Evolutionary conservation across 345 rosid genomes (phyloP).

Genomic region (Clausena lansium): DNA sequence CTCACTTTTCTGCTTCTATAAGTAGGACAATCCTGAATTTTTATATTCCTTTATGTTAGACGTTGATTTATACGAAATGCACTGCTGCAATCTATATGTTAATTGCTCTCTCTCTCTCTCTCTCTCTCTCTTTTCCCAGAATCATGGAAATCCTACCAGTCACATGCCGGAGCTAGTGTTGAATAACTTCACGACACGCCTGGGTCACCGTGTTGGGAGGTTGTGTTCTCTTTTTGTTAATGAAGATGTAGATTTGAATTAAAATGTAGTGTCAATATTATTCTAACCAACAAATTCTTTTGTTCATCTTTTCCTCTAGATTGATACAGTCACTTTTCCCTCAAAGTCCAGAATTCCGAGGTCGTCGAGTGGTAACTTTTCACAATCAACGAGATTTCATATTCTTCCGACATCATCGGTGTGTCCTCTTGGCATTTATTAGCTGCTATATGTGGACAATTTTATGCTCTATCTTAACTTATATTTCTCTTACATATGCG

Average conservation of each 20-base stretch:
- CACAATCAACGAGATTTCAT: slow-evolving; percentile 96
- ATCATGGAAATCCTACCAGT: slow-evolving; percentile 92
- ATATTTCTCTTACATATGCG: slow-evolving; percentile 7
- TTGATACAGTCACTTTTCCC: slow-evolving; percentile 83
- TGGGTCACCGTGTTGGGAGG: slow-evolving; percentile 96
- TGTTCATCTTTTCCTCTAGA: slow-evolving; percentile 32
- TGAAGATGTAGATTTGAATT: neutral
- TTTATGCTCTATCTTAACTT: neutral
- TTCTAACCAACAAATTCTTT: slow-evolving; percentile 1
- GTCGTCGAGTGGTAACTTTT: slow-evolving; percentile 89
- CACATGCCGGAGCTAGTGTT: slow-evolving; percentile 87
- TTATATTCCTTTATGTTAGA: neutral
- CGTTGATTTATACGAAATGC: neutral
- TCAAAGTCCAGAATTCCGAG: slow-evolving; percentile 76
- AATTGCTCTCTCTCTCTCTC: neutral
- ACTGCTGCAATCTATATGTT: neutral
- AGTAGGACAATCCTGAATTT: neutral
- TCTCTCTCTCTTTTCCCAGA: slow-evolving; percentile 33
- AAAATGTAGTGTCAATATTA: neutral
- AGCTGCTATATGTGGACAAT: neutral
- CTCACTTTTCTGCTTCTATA: neutral
- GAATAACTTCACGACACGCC: slow-evolving; percentile 82
- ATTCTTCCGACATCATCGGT: slow-evolving; percentile 96
- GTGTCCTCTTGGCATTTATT: slow-evolving; percentile 9
- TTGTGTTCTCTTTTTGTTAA: slow-evolving; percentile 17